Conservation (phyloP, 2,329 filamentous ascomycete species). For the Metarhizium guizhouense region DNA sequence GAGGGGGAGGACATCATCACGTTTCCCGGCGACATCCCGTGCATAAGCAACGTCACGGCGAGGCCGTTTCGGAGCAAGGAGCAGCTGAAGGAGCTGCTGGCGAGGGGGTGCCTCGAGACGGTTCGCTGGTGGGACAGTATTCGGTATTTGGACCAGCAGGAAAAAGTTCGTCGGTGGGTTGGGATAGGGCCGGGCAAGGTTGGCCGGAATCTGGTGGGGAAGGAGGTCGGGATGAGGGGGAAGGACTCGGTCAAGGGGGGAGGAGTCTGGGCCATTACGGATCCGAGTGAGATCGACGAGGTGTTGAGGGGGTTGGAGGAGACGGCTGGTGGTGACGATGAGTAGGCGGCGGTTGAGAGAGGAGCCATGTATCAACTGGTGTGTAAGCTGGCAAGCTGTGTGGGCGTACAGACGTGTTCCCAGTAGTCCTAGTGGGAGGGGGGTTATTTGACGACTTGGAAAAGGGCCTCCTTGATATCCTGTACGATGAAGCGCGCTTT, state of each 20-base stretch:
- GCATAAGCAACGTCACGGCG: conserved; percentile 80
- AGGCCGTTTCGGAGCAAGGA: conserved; percentile 64
- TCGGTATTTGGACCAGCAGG: conserved; percentile 75
- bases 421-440: too few relatives aligned
- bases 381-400: neutral
- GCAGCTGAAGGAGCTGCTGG: conserved; percentile 70
- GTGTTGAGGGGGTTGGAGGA: conserved; percentile 56
- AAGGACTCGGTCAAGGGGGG: conserved; percentile 75
- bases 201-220: conserved; percentile 84
- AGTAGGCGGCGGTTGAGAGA: conserved; percentile 18
- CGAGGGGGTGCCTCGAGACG: conserved; percentile 80
- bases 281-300: conserved; percentile 67
- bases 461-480: too few relatives aligned
- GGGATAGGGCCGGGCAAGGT: conserved; percentile 93
- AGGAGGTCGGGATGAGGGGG: conserved; percentile 82
- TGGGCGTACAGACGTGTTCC: neutral
- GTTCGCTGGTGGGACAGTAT: conserved; percentile 94
- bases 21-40: conserved; percentile 68
- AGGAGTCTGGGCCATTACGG: conserved; percentile 85
- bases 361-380: neutral
- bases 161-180: conserved; percentile 75
- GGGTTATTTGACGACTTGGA: too few relatives aligned
- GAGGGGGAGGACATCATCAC: conserved; percentile 57
- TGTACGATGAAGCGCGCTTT: too few relatives aligned
- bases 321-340: conserved; percentile 46